Conservation (phyloP, 305 asterid genomes). For the Galium porrigens region DNA sequence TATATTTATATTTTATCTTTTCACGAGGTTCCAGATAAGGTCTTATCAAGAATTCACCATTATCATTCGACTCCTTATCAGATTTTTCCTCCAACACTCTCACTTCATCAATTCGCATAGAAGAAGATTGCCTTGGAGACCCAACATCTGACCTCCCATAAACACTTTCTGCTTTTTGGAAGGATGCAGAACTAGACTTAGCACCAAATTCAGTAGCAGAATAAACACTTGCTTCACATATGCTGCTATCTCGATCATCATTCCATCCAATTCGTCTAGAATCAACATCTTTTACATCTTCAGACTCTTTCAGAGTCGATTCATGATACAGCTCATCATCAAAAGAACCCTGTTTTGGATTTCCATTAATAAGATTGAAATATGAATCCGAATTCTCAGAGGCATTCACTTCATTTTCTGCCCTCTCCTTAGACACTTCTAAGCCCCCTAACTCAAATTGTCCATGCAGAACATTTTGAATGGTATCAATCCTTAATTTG, state of each 20-base stretch:
- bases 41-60: constrained; percentile 92
- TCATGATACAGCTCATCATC: constrained; percentile 55
- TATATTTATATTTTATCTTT: constrained; percentile 77
- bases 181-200: constrained; percentile 62
- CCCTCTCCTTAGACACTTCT: constrained; percentile 54
- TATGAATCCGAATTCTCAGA: constrained; percentile 53
- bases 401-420: constrained; percentile 37
- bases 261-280: constrained; percentile 78
- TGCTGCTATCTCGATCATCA: constrained; percentile 76
- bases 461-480: constrained; percentile 57
- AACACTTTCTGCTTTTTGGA: constrained; percentile 57
- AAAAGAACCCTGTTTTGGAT: constrained; percentile 46
- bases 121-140: constrained; percentile 62
- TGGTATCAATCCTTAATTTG: constrained; percentile 60
- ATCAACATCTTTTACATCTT: constrained; percentile 53
- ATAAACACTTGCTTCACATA: constrained; percentile 77
- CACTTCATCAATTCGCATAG: constrained; percentile 46
- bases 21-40: constrained; percentile 83
- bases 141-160: constrained; percentile 64
- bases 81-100: constrained; percentile 56
- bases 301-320: constrained; percentile 56
- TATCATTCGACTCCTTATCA: constrained; percentile 81
- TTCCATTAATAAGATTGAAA: constrained; percentile 52
- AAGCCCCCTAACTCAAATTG: constrained; percentile 49
- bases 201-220: constrained; percentile 82